These are phyloP conservation scores for Ophiostoma pallidulum DNA, from an alignment of 2,329 filamentous ascomycete species.

Conservation along the genomic window DNA sequence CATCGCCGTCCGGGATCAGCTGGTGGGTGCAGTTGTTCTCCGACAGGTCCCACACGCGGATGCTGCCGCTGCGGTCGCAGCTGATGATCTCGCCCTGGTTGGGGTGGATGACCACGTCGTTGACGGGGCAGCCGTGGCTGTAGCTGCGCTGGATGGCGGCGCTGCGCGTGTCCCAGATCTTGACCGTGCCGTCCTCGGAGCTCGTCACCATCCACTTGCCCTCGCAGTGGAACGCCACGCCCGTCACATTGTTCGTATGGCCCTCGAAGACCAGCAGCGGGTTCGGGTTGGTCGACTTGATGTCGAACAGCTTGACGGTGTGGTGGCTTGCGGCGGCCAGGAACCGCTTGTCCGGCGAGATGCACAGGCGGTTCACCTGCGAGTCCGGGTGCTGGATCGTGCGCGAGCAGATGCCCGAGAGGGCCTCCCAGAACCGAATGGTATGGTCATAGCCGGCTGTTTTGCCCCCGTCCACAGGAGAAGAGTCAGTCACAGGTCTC, in stretches of 20 bases:
- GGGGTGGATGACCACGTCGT: constrained; percentile 98
- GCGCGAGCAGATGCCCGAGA: constrained; percentile 94
- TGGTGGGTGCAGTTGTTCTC: constrained; percentile 97
- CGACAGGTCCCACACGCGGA: constrained; percentile 90
- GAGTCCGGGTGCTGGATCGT: constrained; percentile 98
- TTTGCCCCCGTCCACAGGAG: not conserved
- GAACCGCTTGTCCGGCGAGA: constrained; percentile 95
- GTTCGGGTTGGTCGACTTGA: constrained; percentile 95
- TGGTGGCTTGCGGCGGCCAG: constrained; percentile 72
- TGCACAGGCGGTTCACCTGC: constrained; percentile 95
- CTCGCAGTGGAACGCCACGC: constrained; percentile 95
- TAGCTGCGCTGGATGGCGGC: constrained; percentile 89
- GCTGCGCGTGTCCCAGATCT: constrained; percentile 89
- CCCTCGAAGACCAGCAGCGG: constrained; percentile 90
- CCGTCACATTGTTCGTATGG: constrained; percentile 91
- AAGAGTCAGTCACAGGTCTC: not conserved
- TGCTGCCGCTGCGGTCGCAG: constrained; percentile 85
- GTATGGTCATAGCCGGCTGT: constrained; percentile 55
- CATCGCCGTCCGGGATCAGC: constrained; percentile 91
- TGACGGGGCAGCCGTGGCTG: constrained; percentile 77
- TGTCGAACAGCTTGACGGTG: constrained; percentile 95
- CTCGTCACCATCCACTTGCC: constrained; percentile 99
- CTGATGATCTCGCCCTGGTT: constrained; percentile 98
- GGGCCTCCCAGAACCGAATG: constrained; percentile 86
- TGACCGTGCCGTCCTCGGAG: constrained; percentile 91